Conservation (phyloP, 1,284 basidiomycete species). For the Chondrostereum purpureum region DNA sequence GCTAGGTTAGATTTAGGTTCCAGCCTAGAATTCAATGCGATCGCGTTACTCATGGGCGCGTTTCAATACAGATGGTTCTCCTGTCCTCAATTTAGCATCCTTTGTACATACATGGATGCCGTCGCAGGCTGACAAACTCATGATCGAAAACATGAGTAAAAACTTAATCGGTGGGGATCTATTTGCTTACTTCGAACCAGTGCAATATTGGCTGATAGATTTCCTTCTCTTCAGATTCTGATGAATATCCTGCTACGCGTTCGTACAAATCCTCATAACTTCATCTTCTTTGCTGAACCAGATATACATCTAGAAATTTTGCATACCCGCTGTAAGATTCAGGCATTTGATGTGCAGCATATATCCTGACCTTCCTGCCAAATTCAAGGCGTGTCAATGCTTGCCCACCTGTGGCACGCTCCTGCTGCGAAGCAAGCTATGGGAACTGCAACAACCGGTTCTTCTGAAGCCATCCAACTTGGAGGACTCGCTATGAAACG, state of each 20-base stretch:
- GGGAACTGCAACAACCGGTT: conserved; percentile 92
- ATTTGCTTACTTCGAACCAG: background rate
- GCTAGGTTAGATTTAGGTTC: conserved; percentile 39
- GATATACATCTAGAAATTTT: conserved; percentile 44
- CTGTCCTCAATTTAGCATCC: conserved; percentile 79
- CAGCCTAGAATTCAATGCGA: background rate
- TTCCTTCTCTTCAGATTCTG: conserved; percentile 28
- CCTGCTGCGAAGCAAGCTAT: conserved; percentile 68
- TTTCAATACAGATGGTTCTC: conserved; percentile 58
- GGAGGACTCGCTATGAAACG: conserved; percentile 95
- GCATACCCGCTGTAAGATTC: conserved; percentile 65
- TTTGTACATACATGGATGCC: conserved; percentile 72
- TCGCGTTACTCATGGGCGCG: background rate
- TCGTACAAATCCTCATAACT: conserved; percentile 16
- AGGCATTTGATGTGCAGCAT: background rate
- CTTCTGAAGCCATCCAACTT: conserved; percentile 89
- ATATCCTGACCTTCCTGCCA: background rate
- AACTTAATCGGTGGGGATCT: conserved; percentile 74
- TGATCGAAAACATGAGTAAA: conserved; percentile 82
- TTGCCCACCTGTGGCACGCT: conserved; percentile 92
- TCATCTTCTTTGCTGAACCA: background rate
- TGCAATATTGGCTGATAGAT: too few relatives aligned
- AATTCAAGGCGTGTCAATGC: conserved; percentile 59
- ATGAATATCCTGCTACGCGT: conserved; percentile 87
- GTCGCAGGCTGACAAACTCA: conserved; percentile 54